phyloP scores from a whole-genome alignment of 1,139 yeast species.

The Magnusiomyces fungicola region DNA sequence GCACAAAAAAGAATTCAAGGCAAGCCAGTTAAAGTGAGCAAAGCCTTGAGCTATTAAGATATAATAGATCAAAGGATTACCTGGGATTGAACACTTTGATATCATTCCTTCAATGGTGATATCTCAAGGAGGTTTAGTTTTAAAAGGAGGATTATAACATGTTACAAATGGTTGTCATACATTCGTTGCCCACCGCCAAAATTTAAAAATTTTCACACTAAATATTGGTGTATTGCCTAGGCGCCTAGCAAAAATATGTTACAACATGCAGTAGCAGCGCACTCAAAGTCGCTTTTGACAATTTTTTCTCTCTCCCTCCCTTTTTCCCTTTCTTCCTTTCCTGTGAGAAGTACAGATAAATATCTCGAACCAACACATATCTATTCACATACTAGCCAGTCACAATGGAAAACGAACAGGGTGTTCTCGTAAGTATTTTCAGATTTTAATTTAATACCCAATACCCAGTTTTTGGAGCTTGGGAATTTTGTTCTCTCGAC shows the following conservation, averaged over 20 bases:
- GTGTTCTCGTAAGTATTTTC: conserved; percentile 81
- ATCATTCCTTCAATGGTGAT: no score
- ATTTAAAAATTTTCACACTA: no score
- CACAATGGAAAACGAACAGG: conserved; percentile 99
- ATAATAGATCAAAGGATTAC: no score
- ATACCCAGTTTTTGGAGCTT: background rate
- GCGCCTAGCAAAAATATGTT: background rate
- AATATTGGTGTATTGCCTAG: no score
- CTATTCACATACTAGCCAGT: background rate
- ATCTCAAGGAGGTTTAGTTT: no score
- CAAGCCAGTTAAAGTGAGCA: no score
- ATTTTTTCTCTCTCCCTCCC: conserved; percentile 1
- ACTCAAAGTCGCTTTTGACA: background rate
- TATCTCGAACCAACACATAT: conserved; percentile 1
- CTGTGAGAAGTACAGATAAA: background rate
- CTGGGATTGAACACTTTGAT: no score
- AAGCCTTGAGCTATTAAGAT: no score
- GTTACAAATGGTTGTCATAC: no score
- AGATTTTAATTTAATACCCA: background rate
- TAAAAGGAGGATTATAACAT: no score
- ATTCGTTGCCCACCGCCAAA: no score
- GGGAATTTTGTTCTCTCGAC: background rate
- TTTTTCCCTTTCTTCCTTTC: background rate
- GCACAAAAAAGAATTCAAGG: no score
- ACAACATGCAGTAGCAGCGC: background rate